phyloP scores from a whole-genome alignment of 2,329 filamentous ascomycete genomes.

The Ophiocordyceps robertsii region DNA sequence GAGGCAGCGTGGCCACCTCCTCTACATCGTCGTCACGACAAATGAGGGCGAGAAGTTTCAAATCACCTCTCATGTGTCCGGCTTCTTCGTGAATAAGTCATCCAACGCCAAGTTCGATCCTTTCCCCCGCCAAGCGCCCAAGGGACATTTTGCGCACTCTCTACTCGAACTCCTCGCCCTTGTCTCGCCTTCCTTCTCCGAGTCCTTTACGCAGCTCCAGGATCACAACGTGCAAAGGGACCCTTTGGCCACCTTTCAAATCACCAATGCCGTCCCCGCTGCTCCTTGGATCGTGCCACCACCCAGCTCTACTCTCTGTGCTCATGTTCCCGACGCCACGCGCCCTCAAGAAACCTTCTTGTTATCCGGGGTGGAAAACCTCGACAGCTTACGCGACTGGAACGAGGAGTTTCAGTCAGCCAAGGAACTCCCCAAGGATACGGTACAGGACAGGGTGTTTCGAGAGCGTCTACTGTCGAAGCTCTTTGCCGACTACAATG shows the following conservation, averaged over 20 bases:
- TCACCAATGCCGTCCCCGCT: slow-evolving; percentile 85
- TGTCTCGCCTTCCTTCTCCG: slow-evolving; percentile 71
- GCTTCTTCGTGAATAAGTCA: slow-evolving; percentile 95
- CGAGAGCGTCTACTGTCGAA: slow-evolving; percentile 88
- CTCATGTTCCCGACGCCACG: slow-evolving; percentile 72
- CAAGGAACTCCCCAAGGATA: slow-evolving; percentile 83
- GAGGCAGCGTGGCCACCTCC: slow-evolving; percentile 78
- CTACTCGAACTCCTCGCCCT: slow-evolving; percentile 66
- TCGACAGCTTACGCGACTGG: slow-evolving; percentile 92
- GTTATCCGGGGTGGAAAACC: slow-evolving; percentile 81
- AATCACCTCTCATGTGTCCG: slow-evolving; percentile 84
- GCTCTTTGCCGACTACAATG: slow-evolving; percentile 94
- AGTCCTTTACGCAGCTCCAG: slow-evolving; percentile 64
- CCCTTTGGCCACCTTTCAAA: slow-evolving; percentile 83
- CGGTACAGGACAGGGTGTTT: slow-evolving; percentile 91
- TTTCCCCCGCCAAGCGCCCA: slow-evolving; percentile 63
- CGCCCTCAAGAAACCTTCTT: slow-evolving; percentile 88
- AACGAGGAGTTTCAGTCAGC: slow-evolving; percentile 99
- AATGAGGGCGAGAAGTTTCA: slow-evolving; percentile 92
- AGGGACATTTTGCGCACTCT: slow-evolving; percentile 71
- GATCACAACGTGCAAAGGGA: slow-evolving; percentile 78
- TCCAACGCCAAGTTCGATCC: slow-evolving; percentile 94
- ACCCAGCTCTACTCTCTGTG: slow-evolving; percentile 46
- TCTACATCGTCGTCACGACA: slow-evolving; percentile 81
- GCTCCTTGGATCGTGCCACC: slow-evolving; percentile 83